Base-by-base conservation (phyloP, 805 yeast genomes). In the Komagataella ulmi region DNA sequence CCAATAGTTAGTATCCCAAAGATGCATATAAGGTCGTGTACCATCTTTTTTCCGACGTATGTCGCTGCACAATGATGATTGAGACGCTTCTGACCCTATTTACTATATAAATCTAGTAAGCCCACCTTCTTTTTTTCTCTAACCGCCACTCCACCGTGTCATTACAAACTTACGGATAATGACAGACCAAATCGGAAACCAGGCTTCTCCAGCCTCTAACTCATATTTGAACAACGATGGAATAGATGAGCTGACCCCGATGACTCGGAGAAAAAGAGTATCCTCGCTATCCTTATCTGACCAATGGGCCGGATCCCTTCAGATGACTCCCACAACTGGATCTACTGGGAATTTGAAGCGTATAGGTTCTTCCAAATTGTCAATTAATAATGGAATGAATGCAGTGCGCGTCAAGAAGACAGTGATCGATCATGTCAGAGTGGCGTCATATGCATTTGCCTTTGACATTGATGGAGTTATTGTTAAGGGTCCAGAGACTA, bases 401-500 rank as follows among this genome's bases (percentile, higher is more conserved):
- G 69, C 73, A 54, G 63, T 65, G 43, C 71, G 76, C 54, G 73
- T 67, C 65, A 76, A 73, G 69, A 77, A 73, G 59, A 56, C 65
- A 3, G 74, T 79, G 17, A 74, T 85, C 56, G 86, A 83, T 61
- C 91, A 85, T 63, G 77, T 70, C 45, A 72, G 91, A 62, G 81
- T 85, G 45, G 89, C 90, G 1, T 80, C 86, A 2, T 85, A 85
- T 61, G 96, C 96, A 2, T 88, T 88, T 71, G 93, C 95, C 45
- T 88, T 89, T 65, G 96, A 89, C 68, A 88, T 88, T 52, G 97
- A 88, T 63, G 97, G 97, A 47, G 97, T 88, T 48, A 79, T 88
- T 48, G 81, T 88, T 56, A 75, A 86, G 54, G 96, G 96, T 14
- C 90, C 93, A 1, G 79, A 83, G 51, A 84, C 91, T 6, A 83